Evolutionary conservation across 2,329 filamentous ascomycete genomes (phyloP).

Genomic region (Conoideocrella luteorostrata): DNA sequence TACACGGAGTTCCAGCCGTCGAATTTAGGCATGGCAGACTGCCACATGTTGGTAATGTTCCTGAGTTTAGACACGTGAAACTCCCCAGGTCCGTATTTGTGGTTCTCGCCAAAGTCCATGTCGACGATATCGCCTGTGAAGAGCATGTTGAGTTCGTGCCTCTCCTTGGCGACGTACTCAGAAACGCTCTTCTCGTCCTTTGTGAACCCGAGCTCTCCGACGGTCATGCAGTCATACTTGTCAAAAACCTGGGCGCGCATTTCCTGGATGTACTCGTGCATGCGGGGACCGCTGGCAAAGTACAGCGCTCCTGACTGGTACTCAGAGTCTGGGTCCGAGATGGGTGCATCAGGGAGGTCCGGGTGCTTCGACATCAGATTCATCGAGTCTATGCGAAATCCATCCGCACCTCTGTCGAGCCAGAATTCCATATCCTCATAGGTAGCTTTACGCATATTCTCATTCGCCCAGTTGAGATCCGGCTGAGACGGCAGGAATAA

Average conservation of each 20-base stretch:
- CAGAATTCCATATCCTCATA: constrained; percentile 65
- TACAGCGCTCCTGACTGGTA: constrained; percentile 49
- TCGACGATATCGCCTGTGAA: constrained; percentile 38
- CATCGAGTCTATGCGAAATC: constrained; percentile 63
- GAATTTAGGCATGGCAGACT: constrained; percentile 40
- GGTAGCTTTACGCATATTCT: constrained; percentile 58
- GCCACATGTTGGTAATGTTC: constrained; percentile 37
- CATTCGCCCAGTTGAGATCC: constrained; percentile 72
- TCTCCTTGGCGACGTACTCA: constrained; percentile 50
- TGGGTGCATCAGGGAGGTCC: constrained; percentile 33
- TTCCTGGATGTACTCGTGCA: constrained; percentile 56
- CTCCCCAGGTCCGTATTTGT: constrained; percentile 38
- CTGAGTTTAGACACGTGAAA: constrained; percentile 41
- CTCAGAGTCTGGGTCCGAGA: constrained; percentile 31
- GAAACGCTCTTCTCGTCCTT: constrained; percentile 24
- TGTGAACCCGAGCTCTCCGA: constrained; percentile 45
- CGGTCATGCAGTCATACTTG: constrained; percentile 53
- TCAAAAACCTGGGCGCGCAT: constrained; percentile 47
- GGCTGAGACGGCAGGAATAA: constrained; percentile 66
- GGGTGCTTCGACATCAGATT: constrained; percentile 42
- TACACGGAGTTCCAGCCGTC: constrained; percentile 55
- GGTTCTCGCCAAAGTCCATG: constrained; percentile 32
- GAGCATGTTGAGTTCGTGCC: constrained; percentile 46
- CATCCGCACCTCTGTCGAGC: constrained; percentile 61
- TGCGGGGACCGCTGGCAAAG: constrained; percentile 44